These are phyloP conservation scores for Dothistroma pini DNA, from an alignment of 2,329 filamentous ascomycete genomes.

Conservation along the genomic window DNA sequence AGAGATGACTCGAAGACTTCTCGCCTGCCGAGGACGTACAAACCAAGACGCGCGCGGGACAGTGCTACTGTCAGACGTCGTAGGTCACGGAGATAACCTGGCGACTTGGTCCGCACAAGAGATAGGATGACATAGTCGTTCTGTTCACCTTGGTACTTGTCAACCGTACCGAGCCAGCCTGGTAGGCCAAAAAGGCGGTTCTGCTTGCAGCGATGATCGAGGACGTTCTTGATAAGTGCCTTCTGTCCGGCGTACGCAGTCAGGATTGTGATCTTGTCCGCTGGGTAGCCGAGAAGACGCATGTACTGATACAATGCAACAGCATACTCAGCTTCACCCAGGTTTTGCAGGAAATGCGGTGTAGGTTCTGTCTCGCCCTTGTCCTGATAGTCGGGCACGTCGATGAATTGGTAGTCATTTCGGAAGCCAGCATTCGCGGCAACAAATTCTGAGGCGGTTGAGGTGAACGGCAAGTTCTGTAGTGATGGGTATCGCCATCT, in stretches of 20 bases:
- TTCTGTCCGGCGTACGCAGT: conserved; percentile 92
- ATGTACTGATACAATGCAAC: conserved; percentile 97
- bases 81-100: conserved; percentile 90
- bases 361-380: conserved; percentile 83
- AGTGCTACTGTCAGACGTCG: conserved; percentile 91
- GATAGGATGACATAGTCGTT: conserved; percentile 98
- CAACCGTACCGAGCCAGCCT: conserved; percentile 86
- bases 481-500: conserved; percentile 86
- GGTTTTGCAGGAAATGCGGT: conserved; percentile 92
- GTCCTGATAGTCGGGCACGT: conserved; percentile 90
- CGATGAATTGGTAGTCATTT: conserved; percentile 94
- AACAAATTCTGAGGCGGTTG: conserved; percentile 66
- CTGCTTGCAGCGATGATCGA: conserved; percentile 75
- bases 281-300: conserved; percentile 89
- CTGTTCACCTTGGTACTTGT: conserved; percentile 99
- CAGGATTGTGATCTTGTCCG: conserved; percentile 77
- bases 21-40: conserved; percentile 87
- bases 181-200: conserved; percentile 86
- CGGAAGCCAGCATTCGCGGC: conserved; percentile 86
- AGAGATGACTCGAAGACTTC: conserved; percentile 85
- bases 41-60: conserved; percentile 82
- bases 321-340: conserved; percentile 95
- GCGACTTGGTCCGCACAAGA: conserved; percentile 79
- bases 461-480: conserved; percentile 72
- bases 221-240: conserved; percentile 81